Percentiles rank a stretch among this genome's conserved stretches.
Conservation (phyloP, 2,329 filamentous ascomycete genomes). For the Trichoderma simmonsii region DNA sequence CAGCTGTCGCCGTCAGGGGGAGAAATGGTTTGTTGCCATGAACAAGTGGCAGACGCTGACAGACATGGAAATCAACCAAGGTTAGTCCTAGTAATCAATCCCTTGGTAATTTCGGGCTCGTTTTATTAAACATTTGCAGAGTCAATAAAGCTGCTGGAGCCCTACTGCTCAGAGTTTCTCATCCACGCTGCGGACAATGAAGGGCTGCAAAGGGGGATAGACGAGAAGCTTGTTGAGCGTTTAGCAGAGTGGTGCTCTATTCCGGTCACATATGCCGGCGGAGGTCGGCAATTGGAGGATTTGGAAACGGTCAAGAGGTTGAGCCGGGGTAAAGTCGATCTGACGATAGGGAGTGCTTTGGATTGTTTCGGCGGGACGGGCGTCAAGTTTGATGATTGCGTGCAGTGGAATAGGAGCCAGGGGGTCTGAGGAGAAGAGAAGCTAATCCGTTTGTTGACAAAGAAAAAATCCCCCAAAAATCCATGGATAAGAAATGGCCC, state of each 20-base stretch:
- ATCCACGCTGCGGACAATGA: conserved; percentile 98
- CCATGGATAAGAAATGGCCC: not conserved
- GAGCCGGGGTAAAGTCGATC: conserved; percentile 77
- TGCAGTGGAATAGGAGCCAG: conserved; percentile 72
- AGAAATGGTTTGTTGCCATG: conserved; percentile 95
- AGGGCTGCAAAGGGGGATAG: conserved; percentile 86
- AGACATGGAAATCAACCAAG: conserved; percentile 87
- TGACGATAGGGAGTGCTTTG: conserved; percentile 93
- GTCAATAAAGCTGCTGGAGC: conserved; percentile 75
- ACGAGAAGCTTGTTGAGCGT: conserved; percentile 74
- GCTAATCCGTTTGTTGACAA: not conserved
- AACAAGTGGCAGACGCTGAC: conserved; percentile 99
- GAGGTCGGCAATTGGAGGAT: conserved; percentile 79
- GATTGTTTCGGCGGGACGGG: conserved; percentile 92
- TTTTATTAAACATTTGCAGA: conserved; percentile 47
- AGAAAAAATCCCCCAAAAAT: not conserved
- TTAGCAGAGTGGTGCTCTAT: conserved; percentile 85
- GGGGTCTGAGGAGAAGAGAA: not conserved
- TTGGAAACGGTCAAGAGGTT: conserved; percentile 76
- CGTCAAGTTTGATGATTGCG: conserved; percentile 84
- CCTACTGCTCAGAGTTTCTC: conserved; percentile 93
- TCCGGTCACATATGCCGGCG: conserved; percentile 94
- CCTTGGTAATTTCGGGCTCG: not conserved
- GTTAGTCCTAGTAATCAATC: conserved; percentile 43
- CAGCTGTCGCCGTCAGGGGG: conserved; percentile 75